Conservation (phyloP, 108 stramenopile species). For the Nannochloropsis gaditana region DNA sequence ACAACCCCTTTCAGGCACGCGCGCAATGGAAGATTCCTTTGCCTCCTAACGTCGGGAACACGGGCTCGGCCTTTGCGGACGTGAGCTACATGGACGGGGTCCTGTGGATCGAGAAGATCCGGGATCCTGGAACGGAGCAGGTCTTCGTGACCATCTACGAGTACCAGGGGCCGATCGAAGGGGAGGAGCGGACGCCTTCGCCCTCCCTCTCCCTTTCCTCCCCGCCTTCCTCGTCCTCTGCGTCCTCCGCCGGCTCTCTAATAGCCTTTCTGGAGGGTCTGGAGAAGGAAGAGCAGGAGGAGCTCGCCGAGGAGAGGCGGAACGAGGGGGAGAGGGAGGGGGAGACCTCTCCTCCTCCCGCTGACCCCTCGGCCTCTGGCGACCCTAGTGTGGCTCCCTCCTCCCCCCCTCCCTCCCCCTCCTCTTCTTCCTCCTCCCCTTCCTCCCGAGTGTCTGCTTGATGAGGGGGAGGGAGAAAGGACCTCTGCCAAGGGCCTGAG, state of each 20-base stretch:
- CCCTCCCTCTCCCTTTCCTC: background rate
- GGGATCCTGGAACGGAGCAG: background rate
- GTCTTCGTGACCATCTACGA: background rate
- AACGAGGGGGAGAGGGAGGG: background rate
- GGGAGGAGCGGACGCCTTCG: background rate
- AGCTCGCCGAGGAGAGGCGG: background rate
- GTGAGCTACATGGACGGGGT: background rate
- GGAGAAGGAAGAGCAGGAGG: conserved; percentile 14
- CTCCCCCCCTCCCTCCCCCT: too few species aligned
- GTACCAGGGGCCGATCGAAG: background rate
- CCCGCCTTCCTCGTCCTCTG: background rate
- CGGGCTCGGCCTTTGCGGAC: background rate
- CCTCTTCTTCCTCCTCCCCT: too few species aligned
- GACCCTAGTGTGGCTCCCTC: too few species aligned
- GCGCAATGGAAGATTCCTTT: background rate
- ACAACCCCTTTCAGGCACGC: background rate
- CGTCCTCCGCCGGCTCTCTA: background rate
- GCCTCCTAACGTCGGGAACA: background rate
- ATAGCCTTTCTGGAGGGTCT: background rate
- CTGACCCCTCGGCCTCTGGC: too few species aligned
- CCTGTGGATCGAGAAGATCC: background rate
- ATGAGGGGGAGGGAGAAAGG: too few species aligned
- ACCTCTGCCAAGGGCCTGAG: too few species aligned
- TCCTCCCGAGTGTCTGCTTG: too few species aligned
- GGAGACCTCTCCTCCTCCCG: too few species aligned